Evolutionary conservation across 2,329 filamentous ascomycete genomes (phyloP), one percentile per base, ranked within the genome.

Genomic region (Talaromyces sp.): DNA sequence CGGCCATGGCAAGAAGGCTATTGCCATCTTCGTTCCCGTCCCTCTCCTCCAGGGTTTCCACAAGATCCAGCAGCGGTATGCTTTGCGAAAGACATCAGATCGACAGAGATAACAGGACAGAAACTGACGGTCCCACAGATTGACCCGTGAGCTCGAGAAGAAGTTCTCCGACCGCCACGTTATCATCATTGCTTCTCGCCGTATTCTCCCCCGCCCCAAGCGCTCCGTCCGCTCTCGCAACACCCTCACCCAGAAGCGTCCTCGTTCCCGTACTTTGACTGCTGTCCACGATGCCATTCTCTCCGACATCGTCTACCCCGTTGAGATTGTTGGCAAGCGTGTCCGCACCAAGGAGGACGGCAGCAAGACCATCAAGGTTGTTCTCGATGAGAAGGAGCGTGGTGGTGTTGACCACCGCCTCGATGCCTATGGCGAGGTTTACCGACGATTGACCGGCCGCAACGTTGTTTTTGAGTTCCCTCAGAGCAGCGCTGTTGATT

Each of bases 81-180:
- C 66, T 43, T 43, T n/a, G 33, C 35, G 54, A n/a, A 58, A 39
- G 2, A 8, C 27, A 15, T 3, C 19, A 25, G 25, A 13, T 6
- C 3, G 11, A 58, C 3, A 27, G 9, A 27, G 15, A 15, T 27
- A 11, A 10, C 19, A 27, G 0, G 19, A 9, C 56, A 59, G 19
- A 59, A 43, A 39, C 57, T 63, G 31, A 63, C 35, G 22, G 27
- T 25, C 15, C 9, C n/a, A 22, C 65, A 98, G 94, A 81, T 90
- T 99, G 81, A 99, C 95, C 84, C 95, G 95, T 85, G 95, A 99
- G 89, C 93, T 99, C 81, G 95, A 99, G 91, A 99, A 99, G 93
- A 99, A 99, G 88, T 99, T 99, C 92, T 98, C 95, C 72, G 95
- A 99, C 89, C 95, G 95, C 85, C 95, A 99, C 85, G 95, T 99